Base-by-base conservation (phyloP, 352 stramenopile species). In the Globisporangium carolinianum region DNA sequence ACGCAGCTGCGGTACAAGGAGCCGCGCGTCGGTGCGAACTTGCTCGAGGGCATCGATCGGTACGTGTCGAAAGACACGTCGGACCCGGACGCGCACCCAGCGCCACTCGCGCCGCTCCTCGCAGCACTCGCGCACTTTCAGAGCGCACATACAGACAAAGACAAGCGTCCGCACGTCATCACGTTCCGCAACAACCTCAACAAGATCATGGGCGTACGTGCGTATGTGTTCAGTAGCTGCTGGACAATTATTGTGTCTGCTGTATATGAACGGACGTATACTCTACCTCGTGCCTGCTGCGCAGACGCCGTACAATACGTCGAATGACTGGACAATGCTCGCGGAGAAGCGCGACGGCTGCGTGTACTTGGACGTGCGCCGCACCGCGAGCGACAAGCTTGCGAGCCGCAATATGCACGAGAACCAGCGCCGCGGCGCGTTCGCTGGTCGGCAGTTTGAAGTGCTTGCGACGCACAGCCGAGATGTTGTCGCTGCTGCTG, bases 111-210 rank as follows among this genome's bases (percentile, higher is more conserved):
- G 43, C 77, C 79, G 8, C 65, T 89, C 24, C 60, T 88, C 17
- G 61, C 58, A 15, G 67, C 75, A 4, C 47, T 89, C 39, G 47
- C 72, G 6, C 69, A 85, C 47, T 81, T 78, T 35, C 67, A 89
- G 45, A 45, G 58, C 36, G 47, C 24, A 32, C 24, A 32, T 32
- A 32, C 24, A 32, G 24, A 48, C 52, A 67, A 37, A 42, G 41
- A 49, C 15, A 65, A 54, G n/a, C 41, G 50, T 0, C 71, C 71
- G 17, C 72, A 89, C 42, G 78, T 92, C 51, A 66, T 90, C 53
- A 92, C 76, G 39, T 92, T 69, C 51, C 67, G 83, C 41, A 92
- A 92, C 68, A 90, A 92, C 56, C 57, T 92, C 46, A 92, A 92
- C 74, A 92, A 90, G 50, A 88, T 92, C 57, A 76, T 92, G 54